Evolutionary conservation across 2,329 filamentous ascomycete genomes (phyloP), one percentile per base, ranked within the genome.

Genomic region (Trichoderma citrinoviride): DNA sequence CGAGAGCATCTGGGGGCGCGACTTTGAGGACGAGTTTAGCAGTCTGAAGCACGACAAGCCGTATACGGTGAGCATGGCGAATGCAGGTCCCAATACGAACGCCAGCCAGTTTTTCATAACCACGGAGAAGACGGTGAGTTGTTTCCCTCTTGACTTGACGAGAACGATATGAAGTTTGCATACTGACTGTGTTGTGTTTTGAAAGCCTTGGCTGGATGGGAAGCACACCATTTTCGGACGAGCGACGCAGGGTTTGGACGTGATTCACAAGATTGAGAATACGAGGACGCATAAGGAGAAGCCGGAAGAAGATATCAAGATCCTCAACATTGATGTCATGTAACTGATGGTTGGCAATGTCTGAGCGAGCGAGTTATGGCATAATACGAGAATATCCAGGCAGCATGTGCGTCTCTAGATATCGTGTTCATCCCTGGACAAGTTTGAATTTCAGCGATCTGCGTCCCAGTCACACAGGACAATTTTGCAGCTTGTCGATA

Each of bases 31-130:
- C 74, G 95, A 99, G 76, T 97, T 99, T 71, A 93, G 91, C 71
- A 90, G 87, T 19, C 79, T 99, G 67, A 92, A 90, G 76, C 95
- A 99, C 73, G 95, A 99, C 79, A 96, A 95, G 79, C 90, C 95
- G 2, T 99, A 97, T 76, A 98, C 93, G 0, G 83, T 98, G 65
- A 96, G 91, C 75, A 99, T 99, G 95, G 95, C 95, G 14, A 99
- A 99, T 76, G 94, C 95, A 0, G 95, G 95, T 0, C 92, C 93
- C 0, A 93, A 94, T 72, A 97, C 93, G 41, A 99, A 99, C 75
- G 95, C 91, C 15, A 95, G 90, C 73, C 95, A 99, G 76, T 99
- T 99, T 76, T 99, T 99, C 73, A 97, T 99, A 70, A 99, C 95
- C 0, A 97, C 94, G 0, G 96, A 97, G 78, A 96, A 96, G 80